Evolutionary conservation across 2,329 filamentous ascomycete genomes (phyloP), one percentile per base, ranked within the genome.

Genomic region (Xylaria sp.): DNA sequence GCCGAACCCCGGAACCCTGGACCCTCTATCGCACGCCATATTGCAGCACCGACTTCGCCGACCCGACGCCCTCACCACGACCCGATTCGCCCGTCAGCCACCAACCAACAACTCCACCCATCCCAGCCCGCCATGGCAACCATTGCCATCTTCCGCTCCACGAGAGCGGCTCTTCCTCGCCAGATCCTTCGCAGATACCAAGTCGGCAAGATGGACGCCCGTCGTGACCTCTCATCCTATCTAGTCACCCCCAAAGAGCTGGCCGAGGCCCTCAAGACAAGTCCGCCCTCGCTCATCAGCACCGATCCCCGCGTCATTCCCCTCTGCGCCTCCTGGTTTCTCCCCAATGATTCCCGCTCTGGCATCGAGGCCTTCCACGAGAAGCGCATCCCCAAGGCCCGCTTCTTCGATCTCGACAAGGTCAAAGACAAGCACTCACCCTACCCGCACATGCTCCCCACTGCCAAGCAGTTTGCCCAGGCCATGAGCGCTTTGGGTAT

Each of bases 391-490:
- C 95, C 94, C 24, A 90, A 91, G 76, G 92, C 96, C 1, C 92
- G 94, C 36, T 99, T 98, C 87, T 99, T 99, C 80, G 94, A 99
- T 80, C 86, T 99, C 62, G 96, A 99, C 81, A 93, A 90, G 75
- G 88, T 97, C 78, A 93, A 96, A 76, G 94, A 99, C 81, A 90
- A 90, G 72, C 89, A 89, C 74, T 97, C 92, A 64, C 92, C 93
- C 1, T 98, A 97, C 79, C 95, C 96, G 7, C 96, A 99, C 80
- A 99, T 99, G 96, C 88, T 99, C 2, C 96, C 96, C 2, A 90
- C 87, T 7, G 85, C 92, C 45, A 89, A 92, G 76, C 86, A 89
- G 60, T 98, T 99, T 78, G 92, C 93, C 53, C 88, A 90, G 62
- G 93, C 94, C 50, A 97, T 99, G 94, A 91, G 92, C 74, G 88